phyloP scores from a whole-genome alignment of 2,329 filamentous ascomycete genomes.

The Aaosphaeria pasadenensis region DNA sequence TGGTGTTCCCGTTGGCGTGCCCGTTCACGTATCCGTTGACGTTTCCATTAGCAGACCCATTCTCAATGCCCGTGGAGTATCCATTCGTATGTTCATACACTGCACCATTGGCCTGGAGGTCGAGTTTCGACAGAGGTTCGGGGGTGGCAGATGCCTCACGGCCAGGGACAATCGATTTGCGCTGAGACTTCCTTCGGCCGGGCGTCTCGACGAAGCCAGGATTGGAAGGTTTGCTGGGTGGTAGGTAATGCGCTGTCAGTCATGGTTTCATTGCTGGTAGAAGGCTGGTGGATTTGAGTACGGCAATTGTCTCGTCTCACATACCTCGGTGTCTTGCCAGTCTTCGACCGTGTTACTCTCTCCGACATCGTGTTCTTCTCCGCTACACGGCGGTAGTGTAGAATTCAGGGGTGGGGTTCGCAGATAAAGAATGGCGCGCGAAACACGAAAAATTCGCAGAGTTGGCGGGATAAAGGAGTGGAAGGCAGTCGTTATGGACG shows the following conservation, averaged over 20 bases:
- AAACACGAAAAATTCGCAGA: no score
- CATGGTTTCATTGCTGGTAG: background rate
- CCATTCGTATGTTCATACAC: slow-evolving; percentile 1
- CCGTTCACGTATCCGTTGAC: slow-evolving; percentile 37
- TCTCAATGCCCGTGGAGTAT: background rate
- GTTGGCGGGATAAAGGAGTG: no score
- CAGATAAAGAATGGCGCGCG: no score
- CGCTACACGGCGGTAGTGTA: background rate
- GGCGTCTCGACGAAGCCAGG: slow-evolving; percentile 50
- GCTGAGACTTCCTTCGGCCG: slow-evolving; percentile 41
- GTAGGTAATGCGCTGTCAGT: background rate
- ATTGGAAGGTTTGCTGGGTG: slow-evolving; percentile 39
- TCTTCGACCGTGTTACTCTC: slow-evolving; percentile 46
- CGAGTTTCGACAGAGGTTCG: slow-evolving; percentile 18
- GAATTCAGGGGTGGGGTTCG: slow-evolving; percentile 7
- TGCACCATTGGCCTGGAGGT: slow-evolving; percentile 4
- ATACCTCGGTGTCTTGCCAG: slow-evolving; percentile 49
- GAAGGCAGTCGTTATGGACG: no score
- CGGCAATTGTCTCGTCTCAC: slow-evolving; percentile 7
- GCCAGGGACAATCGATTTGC: slow-evolving; percentile 38
- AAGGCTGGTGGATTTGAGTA: background rate
- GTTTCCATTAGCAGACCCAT: slow-evolving; percentile 10
- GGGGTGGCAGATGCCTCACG: slow-evolving; percentile 28
- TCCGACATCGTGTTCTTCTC: slow-evolving; percentile 23
- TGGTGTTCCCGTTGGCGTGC: slow-evolving; percentile 29